phyloP scores from a whole-genome alignment of 1,284 basidiomycete genomes.

The Papiliotrema nemorosa region DNA sequence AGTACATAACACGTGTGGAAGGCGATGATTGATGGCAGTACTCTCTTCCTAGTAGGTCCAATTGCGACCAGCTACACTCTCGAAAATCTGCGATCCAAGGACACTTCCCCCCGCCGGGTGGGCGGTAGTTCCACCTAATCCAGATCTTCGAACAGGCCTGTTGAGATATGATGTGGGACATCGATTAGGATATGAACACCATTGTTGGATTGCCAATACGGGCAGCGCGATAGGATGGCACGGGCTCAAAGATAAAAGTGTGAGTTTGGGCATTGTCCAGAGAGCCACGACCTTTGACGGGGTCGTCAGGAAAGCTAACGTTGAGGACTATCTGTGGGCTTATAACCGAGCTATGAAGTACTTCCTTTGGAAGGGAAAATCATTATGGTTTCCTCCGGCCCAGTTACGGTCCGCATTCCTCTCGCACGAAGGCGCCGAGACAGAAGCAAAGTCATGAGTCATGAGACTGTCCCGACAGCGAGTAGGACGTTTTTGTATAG shows the following conservation, averaged over 20 bases:
- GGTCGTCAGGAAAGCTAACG: too few relatives aligned
- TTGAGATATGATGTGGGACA: slow-evolving; percentile 5
- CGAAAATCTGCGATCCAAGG: background rate
- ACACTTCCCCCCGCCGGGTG: background rate
- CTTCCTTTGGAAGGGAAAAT: too few relatives aligned
- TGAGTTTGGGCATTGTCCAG: slow-evolving; percentile 1
- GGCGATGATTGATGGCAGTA: slow-evolving; percentile 2
- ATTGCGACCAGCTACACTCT: background rate
- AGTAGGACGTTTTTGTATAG: too few relatives aligned
- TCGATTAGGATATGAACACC: background rate
- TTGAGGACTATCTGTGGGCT: too few relatives aligned
- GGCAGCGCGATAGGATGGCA: slow-evolving; percentile 3
- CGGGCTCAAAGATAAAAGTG: slow-evolving; percentile 4
- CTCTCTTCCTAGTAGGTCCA: slow-evolving; percentile 8
- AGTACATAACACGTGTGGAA: background rate
- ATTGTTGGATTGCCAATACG: background rate
- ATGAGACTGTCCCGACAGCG: too few relatives aligned
- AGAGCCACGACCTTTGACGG: too few relatives aligned
- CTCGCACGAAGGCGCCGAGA: too few relatives aligned
- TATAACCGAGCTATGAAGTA: too few relatives aligned
- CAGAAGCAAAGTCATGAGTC: too few relatives aligned
- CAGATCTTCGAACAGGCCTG: slow-evolving; percentile 12
- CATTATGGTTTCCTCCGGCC: background rate
- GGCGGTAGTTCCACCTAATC: background rate
- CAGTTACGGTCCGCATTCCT: background rate